Evolutionary conservation across 73 alveolate genomes (phyloP), one percentile per base, ranked within the genome.

Genomic region (Paramecium caudatum): DNA sequence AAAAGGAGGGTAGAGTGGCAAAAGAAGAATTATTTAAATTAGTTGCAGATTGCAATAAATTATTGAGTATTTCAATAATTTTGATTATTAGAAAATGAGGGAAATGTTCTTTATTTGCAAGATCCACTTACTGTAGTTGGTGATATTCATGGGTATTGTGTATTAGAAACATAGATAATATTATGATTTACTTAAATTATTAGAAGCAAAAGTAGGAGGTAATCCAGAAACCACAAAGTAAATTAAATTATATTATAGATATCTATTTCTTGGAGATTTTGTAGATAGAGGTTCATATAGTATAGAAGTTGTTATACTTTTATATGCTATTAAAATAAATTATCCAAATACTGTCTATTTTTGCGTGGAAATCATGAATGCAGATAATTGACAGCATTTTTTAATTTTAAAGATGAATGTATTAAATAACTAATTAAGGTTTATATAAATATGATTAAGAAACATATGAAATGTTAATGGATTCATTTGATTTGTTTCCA

Each of bases 91-190:
- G 92, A 95, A 94, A 96, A 92, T 83, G 99, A 98, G 82, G 98
- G 99, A 12, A 98, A 98, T 78, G 90, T 98, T 34, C 68, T 96
- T 45, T 91, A 91, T 55, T 91, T 94, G 43, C 84, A 95, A 78
- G 97, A 96, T 81, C 98, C 99, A 17, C 96, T 95, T 27, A 96
- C 98, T 41, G 97, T 94, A 45, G 99, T 97, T 13, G 99, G 99
- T 13, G 99, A 97, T 87, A 91, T 97, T 16, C 99, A 97, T 91
- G 99, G 99, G 34, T 94, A 97, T 4, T 25, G 27, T 10, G 7
- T 2, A 9, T 10, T 25, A 65, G 10, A 0, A 25, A 83, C 17
- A 30, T 82, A 83, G 98, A 41, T 82, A 95, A 81, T 97, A 87
- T 84, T 96, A 96, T 82, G 99, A 97, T 90, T 91, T 97, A 55